A percentile compares a stretch with the other conserved stretches of the same genome.
These are phyloP conservation scores for Avena insularis DNA, from an alignment of 176 grass and related monocot species.

Conservation along the genomic window DNA sequence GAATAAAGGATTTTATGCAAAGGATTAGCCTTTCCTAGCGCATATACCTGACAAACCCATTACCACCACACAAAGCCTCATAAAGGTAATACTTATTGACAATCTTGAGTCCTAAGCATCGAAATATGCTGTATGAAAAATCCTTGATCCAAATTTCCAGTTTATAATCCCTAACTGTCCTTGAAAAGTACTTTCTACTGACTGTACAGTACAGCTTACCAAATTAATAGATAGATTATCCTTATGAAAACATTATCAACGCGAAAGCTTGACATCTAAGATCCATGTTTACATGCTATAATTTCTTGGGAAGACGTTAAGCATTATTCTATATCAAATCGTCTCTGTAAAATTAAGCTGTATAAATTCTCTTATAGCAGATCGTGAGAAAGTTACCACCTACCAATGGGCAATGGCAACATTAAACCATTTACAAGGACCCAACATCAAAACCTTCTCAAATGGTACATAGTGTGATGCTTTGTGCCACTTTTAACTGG, in stretches of 20 bases:
- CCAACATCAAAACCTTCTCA: no score
- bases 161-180: background rate
- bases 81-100: background rate
- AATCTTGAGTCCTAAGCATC: constrained; percentile 7
- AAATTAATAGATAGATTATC: background rate
- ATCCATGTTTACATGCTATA: background rate
- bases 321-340: background rate
- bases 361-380: background rate
- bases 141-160: constrained; percentile 10
- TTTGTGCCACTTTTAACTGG: background rate
- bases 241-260: background rate
- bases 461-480: no score
- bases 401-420: no score
- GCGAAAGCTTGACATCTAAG: background rate
- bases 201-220: constrained; percentile 1
- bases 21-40: background rate
- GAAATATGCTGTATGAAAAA: constrained; percentile 1
- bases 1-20: background rate
- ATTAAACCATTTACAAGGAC: no score
- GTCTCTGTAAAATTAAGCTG: background rate
- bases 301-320: background rate
- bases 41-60: constrained; percentile 1
- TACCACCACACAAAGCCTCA: background rate
- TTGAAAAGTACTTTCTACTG: constrained; percentile 20
- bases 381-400: no score